These are phyloP conservation scores for Orychophragmus violaceus DNA, from an alignment of 345 rosid genomes.

Conservation along the genomic window DNA sequence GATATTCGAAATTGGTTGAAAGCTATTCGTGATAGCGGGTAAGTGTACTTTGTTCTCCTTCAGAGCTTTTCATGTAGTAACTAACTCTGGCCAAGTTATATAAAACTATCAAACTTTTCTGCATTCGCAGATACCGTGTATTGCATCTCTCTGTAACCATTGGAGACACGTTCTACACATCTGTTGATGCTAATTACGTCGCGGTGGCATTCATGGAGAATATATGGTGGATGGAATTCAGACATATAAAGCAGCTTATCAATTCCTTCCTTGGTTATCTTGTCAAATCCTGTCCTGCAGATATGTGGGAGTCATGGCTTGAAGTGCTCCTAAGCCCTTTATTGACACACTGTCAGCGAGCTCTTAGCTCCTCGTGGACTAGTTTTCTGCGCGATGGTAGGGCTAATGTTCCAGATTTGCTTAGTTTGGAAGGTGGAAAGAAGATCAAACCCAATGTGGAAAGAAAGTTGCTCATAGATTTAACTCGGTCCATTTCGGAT, in stretches of 20 bases:
- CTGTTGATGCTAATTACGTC: background rate
- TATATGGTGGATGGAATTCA: background rate
- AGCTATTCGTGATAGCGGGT: background rate
- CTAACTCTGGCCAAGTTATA: too few species aligned
- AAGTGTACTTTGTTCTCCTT: background rate
- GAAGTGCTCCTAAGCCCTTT: background rate
- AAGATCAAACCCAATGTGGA: background rate
- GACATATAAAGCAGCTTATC: background rate
- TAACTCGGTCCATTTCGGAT: background rate
- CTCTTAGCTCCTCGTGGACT: background rate
- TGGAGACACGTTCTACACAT: background rate
- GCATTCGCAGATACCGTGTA: background rate
- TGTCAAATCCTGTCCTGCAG: background rate
- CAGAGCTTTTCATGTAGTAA: background rate
- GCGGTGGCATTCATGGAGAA: background rate
- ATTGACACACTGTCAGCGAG: background rate
- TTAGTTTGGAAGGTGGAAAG: background rate
- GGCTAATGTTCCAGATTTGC: background rate
- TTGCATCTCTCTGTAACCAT: background rate
- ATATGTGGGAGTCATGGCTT: background rate
- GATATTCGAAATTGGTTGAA: background rate
- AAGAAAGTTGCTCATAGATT: background rate
- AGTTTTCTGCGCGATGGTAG: background rate
- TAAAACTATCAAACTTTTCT: background rate
- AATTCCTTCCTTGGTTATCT: background rate